phyloP scores from a whole-genome alignment of 1,284 basidiomycete genomes.

The Pseudozyma flocculosa region DNA sequence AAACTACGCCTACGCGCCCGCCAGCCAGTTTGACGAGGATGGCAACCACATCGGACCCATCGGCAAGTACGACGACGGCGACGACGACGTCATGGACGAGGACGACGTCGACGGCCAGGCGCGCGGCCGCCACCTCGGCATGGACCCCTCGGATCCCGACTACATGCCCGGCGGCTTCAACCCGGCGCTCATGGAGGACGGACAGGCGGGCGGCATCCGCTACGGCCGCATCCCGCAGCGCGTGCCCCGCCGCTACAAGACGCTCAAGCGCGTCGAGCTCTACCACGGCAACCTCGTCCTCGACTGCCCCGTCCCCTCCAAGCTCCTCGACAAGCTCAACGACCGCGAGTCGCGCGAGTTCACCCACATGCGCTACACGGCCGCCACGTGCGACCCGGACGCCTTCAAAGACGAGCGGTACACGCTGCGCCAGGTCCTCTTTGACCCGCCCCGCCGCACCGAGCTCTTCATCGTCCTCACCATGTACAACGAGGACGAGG shows the following conservation, averaged over 20 bases:
- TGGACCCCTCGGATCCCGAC: constrained; percentile 12
- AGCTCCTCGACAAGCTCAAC: constrained; percentile 65
- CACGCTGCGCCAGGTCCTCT: constrained; percentile 51
- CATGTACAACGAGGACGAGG: constrained; percentile 54
- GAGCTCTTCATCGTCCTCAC: constrained; percentile 56
- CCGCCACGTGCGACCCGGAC: constrained; percentile 67
- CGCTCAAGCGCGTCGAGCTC: constrained; percentile 50
- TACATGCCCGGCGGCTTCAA: constrained; percentile 49
- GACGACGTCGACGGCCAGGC: constrained; percentile 36
- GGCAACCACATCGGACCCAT: constrained; percentile 41
- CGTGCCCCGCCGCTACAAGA: constrained; percentile 53
- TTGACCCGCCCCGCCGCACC: constrained; percentile 49
- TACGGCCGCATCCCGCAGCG: constrained; percentile 52
- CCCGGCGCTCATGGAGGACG: constrained; percentile 38
- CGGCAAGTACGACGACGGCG: constrained; percentile 31
- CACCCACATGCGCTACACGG: constrained; percentile 66
- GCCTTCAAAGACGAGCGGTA: constrained; percentile 70
- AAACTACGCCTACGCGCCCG: constrained; percentile 46
- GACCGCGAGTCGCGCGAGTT: constrained; percentile 80
- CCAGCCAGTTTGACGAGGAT: constrained; percentile 42
- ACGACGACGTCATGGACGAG: constrained; percentile 40
- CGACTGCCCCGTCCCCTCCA: constrained; percentile 52
- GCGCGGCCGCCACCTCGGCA: constrained; percentile 9
- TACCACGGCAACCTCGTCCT: constrained; percentile 55
- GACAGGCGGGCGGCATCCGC: constrained; percentile 34